phyloP scores from a whole-genome alignment of 805 yeast species.

The Grigorovia jiainica region DNA sequence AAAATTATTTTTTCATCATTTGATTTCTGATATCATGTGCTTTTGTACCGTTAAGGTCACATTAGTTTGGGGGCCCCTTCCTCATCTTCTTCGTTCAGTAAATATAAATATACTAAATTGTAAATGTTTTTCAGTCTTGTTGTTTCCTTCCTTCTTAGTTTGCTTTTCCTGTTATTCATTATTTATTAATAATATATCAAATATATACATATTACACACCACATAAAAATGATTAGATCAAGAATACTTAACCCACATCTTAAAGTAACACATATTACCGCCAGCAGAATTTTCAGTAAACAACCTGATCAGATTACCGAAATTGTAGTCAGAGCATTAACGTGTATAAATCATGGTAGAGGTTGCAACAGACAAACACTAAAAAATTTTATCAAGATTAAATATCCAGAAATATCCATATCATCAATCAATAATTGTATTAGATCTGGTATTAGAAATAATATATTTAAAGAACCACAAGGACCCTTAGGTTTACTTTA shows the following conservation, averaged over 20 bases:
- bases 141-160: too few species aligned
- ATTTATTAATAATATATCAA: too few species aligned
- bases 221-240: background rate
- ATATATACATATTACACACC: too few species aligned
- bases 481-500: slow-evolving; percentile 87
- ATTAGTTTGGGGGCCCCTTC: too few species aligned
- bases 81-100: too few species aligned
- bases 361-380: slow-evolving; percentile 81
- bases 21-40: too few species aligned
- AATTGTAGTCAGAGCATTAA: slow-evolving; percentile 2
- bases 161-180: too few species aligned
- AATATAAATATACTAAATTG: too few species aligned
- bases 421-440: slow-evolving; percentile 44
- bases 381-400: slow-evolving; percentile 61
- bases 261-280: background rate
- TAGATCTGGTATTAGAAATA: slow-evolving; percentile 71
- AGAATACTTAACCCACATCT: background rate
- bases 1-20: too few species aligned
- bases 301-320: background rate
- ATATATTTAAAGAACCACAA: slow-evolving; percentile 73
- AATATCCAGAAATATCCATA: background rate
- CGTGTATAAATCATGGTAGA: slow-evolving; percentile 58
- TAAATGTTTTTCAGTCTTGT: too few species aligned
- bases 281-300: background rate
- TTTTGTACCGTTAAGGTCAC: too few species aligned